These are phyloP conservation scores for Epicoccum sorghinum DNA, from an alignment of 2,329 filamentous ascomycete genomes.

Conservation along the genomic window DNA sequence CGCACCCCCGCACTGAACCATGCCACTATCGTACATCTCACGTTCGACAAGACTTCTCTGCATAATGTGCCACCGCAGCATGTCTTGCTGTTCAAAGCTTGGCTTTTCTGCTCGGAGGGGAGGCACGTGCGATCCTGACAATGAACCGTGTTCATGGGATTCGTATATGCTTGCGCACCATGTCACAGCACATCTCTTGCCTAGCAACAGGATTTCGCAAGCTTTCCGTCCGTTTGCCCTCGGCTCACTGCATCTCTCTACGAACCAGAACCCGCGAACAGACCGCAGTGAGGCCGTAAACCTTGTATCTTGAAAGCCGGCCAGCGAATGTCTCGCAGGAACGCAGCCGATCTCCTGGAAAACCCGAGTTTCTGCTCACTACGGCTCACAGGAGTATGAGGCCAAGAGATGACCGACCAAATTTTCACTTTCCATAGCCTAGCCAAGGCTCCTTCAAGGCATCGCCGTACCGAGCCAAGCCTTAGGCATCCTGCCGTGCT, in stretches of 20 bases:
- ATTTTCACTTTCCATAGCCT: constrained; percentile 12
- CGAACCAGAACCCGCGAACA: background rate
- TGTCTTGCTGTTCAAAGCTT: constrained; percentile 10
- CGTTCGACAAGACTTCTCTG: background rate
- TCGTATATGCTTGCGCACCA: background rate
- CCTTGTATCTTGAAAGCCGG: background rate
- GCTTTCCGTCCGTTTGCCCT: background rate
- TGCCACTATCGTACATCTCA: constrained; percentile 1
- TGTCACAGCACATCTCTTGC: no score
- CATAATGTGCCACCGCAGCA: constrained; percentile 2
- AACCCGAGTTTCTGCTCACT: constrained; percentile 1
- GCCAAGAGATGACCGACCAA: constrained; percentile 13
- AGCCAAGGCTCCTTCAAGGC: constrained; percentile 5
- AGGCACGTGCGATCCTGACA: constrained; percentile 9
- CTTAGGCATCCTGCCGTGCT: constrained; percentile 14
- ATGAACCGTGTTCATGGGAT: constrained; percentile 2
- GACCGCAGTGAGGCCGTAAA: background rate
- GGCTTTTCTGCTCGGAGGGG: background rate
- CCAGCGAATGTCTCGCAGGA: constrained; percentile 6
- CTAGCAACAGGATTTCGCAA: no score
- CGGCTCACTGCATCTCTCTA: background rate
- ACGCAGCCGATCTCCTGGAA: constrained; percentile 10
- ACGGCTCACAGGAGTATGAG: background rate
- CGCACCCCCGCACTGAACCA: background rate
- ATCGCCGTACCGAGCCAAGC: constrained; percentile 11